These are phyloP conservation scores for Beta vulgaris DNA, from an alignment of 148 eudicot genomes.

Conservation along the genomic window DNA sequence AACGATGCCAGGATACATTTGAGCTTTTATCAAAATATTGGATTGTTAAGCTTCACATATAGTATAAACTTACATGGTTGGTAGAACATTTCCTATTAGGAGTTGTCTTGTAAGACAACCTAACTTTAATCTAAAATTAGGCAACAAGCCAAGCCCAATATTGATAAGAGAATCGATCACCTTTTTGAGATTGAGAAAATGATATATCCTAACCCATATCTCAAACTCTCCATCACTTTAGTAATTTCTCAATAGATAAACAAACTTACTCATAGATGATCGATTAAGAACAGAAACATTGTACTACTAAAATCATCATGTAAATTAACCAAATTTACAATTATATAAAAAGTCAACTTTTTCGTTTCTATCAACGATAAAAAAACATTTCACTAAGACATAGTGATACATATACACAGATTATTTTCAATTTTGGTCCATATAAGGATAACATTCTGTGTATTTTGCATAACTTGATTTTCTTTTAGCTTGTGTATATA, in stretches of 20 bases:
- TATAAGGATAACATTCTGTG: too few species aligned
- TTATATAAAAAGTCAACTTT: not conserved
- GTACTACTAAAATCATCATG: not conserved
- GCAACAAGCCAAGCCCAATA: too few species aligned
- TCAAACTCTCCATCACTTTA: too few species aligned
- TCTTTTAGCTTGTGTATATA: too few species aligned
- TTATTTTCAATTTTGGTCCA: too few species aligned
- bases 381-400: too few species aligned
- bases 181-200: not conserved
- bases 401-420: not conserved
- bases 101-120: too few species aligned
- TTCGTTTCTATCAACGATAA: too few species aligned
- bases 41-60: not conserved
- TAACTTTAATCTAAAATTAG: not conserved
- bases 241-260: not conserved
- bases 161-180: too few species aligned
- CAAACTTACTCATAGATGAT: not conserved
- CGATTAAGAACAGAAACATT: not conserved
- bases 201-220: too few species aligned
- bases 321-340: not conserved
- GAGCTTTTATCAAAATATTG: not conserved
- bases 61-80: not conserved
- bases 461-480: too few species aligned
- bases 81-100: not conserved
- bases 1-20: not conserved